Base-by-base conservation (phyloP, 2,329 filamentous ascomycete genomes). In the Furcasterigmium furcatum region DNA sequence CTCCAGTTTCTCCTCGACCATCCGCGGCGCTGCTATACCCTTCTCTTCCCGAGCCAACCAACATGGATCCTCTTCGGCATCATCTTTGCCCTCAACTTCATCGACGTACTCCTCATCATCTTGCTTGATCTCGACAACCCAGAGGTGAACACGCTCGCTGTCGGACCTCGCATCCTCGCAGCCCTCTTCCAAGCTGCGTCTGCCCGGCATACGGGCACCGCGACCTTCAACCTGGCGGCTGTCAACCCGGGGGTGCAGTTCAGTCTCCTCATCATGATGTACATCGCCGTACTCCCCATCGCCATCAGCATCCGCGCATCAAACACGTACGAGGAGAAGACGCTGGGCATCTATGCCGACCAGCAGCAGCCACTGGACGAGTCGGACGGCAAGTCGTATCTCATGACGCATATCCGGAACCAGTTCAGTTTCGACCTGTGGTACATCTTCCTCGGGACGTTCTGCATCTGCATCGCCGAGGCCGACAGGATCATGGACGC, bases 191-290 rank as follows among this genome's bases (percentile, higher is more conserved):
- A 84, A 62, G 77, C 80, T 1, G 65, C 52, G 50, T 80, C 55
- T 62, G 71, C 50, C 58, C 75, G 47, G 51, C 79, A 57, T 65
- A 68, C 60, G 58, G 78, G 48, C 62, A 79, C 55, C 61, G 70
- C 67, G 63, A 77, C 63, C 55, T 80, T 81, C 25, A 58, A 66
- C 16, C 67, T 81, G 12, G 59, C 74, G 4, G 58, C 57, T 1
- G 65, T 82, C 3, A 77, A 73, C 30, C 76, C 80, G 5, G 73
- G 70, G 3, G 70, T 82, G 0, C 80, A 81, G 47, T 71, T 83
- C 29, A 72, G 79, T 27, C 76, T 82, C 46, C 65, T 84, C 0
- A 70, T 80, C 38, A 84, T 84, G 80, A 84, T 85, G 80, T 84
- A 83, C 59, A 82, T 84, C 39, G 74, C 75, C 5, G 73, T 78